Evolutionary conservation across 2,329 filamentous ascomycete species (phyloP).

Genomic region (Penicillium italicum): DNA sequence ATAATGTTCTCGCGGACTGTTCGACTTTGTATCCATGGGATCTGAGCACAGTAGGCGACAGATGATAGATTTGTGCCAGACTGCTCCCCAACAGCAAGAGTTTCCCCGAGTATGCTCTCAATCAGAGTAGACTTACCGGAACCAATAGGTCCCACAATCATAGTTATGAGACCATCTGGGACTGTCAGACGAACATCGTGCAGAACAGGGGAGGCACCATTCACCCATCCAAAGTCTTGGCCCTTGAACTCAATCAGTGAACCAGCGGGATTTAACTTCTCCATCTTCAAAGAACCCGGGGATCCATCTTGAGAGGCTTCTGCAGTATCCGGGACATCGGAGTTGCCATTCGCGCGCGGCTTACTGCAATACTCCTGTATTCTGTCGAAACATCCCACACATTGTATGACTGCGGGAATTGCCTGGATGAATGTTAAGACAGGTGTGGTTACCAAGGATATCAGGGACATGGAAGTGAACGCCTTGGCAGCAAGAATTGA

Average conservation of each 20-base stretch:
- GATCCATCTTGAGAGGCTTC: no score
- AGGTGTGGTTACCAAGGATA: no score
- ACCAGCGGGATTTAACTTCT: not conserved
- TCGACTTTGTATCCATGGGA: not conserved
- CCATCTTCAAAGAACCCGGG: not conserved
- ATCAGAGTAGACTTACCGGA: not conserved
- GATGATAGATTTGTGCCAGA: not conserved
- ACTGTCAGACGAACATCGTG: not conserved
- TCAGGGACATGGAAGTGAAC: no score
- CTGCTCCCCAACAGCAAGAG: not conserved
- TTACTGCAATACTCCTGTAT: no score
- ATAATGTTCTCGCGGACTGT: not conserved
- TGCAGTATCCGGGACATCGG: no score
- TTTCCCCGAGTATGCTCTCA: not conserved
- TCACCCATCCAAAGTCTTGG: not conserved
- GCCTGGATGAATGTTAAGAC: no score
- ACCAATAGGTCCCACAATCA: not conserved
- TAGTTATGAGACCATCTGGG: not conserved
- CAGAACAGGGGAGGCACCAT: not conserved
- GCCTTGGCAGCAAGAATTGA: no score
- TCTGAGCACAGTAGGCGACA: not conserved
- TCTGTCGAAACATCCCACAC: no score
- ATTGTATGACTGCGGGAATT: no score
- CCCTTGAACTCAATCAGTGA: not conserved
- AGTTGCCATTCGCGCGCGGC: no score